Evolutionary conservation across 805 yeast species (phyloP).

Genomic region (Candida chilensis): DNA sequence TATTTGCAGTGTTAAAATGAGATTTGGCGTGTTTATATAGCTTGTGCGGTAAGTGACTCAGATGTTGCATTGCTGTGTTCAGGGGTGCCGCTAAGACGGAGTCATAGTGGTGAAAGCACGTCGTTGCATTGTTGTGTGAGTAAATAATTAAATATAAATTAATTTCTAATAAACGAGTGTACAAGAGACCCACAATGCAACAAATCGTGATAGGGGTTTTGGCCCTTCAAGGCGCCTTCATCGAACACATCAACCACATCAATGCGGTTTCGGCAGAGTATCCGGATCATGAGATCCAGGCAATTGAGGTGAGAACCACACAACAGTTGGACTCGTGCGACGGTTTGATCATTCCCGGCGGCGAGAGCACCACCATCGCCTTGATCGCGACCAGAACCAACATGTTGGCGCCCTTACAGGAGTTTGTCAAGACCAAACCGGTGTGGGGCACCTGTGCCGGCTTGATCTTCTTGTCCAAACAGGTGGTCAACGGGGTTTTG

Average conservation of each 20-base stretch:
- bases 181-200: too few relatives aligned
- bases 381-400: constrained; percentile 59
- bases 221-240: constrained; percentile 74
- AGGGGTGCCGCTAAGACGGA: too few relatives aligned
- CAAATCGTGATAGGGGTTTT: constrained; percentile 48
- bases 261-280: constrained; percentile 20
- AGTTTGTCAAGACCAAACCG: constrained; percentile 44
- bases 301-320: constrained; percentile 41
- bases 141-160: too few relatives aligned
- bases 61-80: too few relatives aligned
- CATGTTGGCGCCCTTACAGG: constrained; percentile 42
- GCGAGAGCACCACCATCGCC: constrained; percentile 65
- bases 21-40: too few relatives aligned
- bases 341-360: constrained; percentile 62
- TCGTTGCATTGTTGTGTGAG: too few relatives aligned
- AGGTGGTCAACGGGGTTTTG: constrained; percentile 40
- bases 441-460: constrained; percentile 91
- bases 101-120: too few relatives aligned
- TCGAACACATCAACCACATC: constrained; percentile 53
- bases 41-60: too few relatives aligned
- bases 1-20: too few relatives aligned
- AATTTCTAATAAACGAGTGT: too few relatives aligned
- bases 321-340: constrained; percentile 41
- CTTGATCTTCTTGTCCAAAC: constrained; percentile 52
- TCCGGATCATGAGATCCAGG: constrained; percentile 14